Conservation (phyloP, 345 rosid genomes). For the Acer yangbiense region DNA sequence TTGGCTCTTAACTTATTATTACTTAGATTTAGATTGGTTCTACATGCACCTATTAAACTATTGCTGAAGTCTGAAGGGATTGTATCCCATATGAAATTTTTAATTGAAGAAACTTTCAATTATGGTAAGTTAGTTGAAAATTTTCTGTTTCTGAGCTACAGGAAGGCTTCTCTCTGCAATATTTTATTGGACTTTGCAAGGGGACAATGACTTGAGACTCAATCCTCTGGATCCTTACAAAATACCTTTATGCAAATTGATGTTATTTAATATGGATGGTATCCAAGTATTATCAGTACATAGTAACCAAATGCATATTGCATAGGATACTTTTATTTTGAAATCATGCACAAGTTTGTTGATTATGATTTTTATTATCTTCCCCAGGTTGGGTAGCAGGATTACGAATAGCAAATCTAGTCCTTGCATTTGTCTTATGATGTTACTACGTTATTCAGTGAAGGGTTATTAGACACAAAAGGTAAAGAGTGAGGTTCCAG, state of each 20-base stretch:
- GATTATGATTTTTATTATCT: background rate
- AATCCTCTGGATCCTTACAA: no score
- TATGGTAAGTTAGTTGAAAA: no score
- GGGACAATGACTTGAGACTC: no score
- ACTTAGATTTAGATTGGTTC: background rate
- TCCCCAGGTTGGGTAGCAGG: no score
- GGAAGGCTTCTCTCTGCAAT: background rate
- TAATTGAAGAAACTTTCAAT: no score
- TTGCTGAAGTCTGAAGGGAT: background rate
- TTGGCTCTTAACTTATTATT: background rate
- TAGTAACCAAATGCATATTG: no score
- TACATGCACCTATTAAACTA: background rate
- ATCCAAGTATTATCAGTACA: no score
- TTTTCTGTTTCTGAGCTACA: background rate
- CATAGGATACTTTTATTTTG: no score
- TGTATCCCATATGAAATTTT: background rate
- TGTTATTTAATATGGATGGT: no score
- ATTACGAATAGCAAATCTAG: no score
- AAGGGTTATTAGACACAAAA: conserved; percentile 17
- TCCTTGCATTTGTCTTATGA: background rate
- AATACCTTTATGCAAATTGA: no score
- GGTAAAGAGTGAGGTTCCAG: conserved; percentile 28
- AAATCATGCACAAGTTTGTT: no score
- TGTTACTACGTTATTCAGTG: background rate
- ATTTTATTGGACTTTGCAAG: background rate